Base-by-base conservation (phyloP, 177 flowering plant species). In the Vitis hybrid region DNA sequence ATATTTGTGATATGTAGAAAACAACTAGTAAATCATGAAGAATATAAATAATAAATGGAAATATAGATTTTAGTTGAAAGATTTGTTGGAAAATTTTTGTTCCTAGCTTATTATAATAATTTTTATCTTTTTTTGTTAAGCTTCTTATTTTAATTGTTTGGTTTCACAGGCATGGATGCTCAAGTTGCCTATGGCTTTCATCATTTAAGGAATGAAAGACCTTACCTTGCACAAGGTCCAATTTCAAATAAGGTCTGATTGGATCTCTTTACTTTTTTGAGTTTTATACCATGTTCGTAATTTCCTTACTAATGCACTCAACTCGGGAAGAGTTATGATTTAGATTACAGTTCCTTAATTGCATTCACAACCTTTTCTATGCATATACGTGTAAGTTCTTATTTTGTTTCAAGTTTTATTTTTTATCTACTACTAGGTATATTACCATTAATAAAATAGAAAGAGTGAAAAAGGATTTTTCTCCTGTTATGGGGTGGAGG, bases 141-240 rank as follows among this genome's bases (percentile, higher is more conserved):
- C 18, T 70, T 32, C 24, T 78, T 62, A 13, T 30, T 17, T 54
- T 40, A 56, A 52, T 60, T 59, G 55, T 65, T 51, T 77, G 58
- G 4, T 68, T 30, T 24, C 76, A 52, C 82, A 95, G 99, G 98
- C 72, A 96, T 96, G 99, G 99, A 96, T 82, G 99, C 99, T 12
- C 97, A 90, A 77, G 95, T 96, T 72, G 97, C 99, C 71, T 96
- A 93, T 83, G 97, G 98, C 54, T 96, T 96, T 83, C 99, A 96
- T 73, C 87, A 90, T 80, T 79, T 96, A 74, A 97, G 99, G 52
- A 85, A 96, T 82, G 92, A 93, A 71, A 96, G 89, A 66, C 98
- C 99, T 40, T 87, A 87, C 78, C 92, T 96, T 75, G 98, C 99
- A 50, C 91, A 91, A 64, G 99, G 99, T 54, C 98, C 98, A 69